phyloP scores from a whole-genome alignment of 2,329 filamentous ascomycete genomes.

The Trichoderma breve region DNA sequence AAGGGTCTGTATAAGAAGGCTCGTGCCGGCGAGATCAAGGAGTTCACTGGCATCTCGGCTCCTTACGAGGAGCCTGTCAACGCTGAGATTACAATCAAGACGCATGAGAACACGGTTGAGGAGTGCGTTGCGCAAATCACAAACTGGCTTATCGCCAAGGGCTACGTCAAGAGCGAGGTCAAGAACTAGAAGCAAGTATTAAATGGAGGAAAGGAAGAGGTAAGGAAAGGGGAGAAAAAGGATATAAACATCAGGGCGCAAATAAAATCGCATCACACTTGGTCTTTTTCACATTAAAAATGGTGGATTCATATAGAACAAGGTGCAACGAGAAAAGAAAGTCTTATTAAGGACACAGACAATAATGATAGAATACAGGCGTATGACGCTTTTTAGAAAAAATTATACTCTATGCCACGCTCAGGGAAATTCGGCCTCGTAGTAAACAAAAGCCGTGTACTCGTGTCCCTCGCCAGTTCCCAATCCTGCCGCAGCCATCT shows the following conservation, averaged over 20 bases:
- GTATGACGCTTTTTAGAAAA: conserved; percentile 16
- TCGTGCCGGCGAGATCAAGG: conserved; percentile 86
- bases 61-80: conserved; percentile 88
- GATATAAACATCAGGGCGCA: background rate
- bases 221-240: conserved; percentile 32
- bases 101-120: conserved; percentile 78
- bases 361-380: conserved; percentile 29
- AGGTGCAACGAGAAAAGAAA: background rate
- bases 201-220: background rate
- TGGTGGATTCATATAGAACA: background rate
- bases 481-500: conserved; percentile 76
- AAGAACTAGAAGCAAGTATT: background rate
- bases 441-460: conserved; percentile 96
- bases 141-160: conserved; percentile 70
- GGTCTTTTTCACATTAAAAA: background rate
- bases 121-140: conserved; percentile 86
- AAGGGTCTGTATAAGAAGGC: conserved; percentile 99
- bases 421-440: conserved; percentile 77
- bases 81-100: conserved; percentile 84
- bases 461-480: conserved; percentile 70
- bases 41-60: conserved; percentile 93
- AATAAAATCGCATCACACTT: background rate
- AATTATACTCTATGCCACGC: conserved; percentile 6
- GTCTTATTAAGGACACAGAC: background rate
- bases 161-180: conserved; percentile 36